Evolutionary conservation across 495 filamentous ascomycete species (phyloP).

Genomic region (Neurospora terricola): DNA sequence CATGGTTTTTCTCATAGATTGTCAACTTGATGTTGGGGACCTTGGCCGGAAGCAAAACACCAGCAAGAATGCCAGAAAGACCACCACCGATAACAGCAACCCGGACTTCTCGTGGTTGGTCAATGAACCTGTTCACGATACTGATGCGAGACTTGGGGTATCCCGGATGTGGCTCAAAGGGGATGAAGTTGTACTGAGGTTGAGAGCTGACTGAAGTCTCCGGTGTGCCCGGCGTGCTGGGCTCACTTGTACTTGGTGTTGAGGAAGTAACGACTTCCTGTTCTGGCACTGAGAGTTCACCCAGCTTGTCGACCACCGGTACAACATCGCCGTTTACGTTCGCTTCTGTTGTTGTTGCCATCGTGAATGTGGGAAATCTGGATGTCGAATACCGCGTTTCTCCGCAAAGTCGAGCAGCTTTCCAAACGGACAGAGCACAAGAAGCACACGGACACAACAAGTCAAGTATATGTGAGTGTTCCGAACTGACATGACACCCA

Average conservation of each 20-base stretch:
- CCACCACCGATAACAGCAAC: constrained; percentile 60
- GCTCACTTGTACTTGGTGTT: background rate
- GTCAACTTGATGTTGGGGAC: constrained; percentile 47
- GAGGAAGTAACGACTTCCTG: background rate
- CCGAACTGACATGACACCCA: background rate
- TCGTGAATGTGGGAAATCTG: background rate
- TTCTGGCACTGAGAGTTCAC: constrained; percentile 1
- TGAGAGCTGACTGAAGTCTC: background rate
- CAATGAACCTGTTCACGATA: constrained; percentile 42
- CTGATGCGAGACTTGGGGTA: constrained; percentile 18
- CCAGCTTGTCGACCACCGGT: constrained; percentile 2
- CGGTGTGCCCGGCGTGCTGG: background rate
- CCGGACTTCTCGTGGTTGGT: constrained; percentile 44
- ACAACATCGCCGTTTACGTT: background rate
- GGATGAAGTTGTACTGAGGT: background rate
- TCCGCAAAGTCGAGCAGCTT: background rate
- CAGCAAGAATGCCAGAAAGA: constrained; percentile 51
- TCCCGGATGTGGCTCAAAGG: constrained; percentile 2
- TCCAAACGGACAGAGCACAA: background rate
- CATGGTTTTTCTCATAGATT: constrained; percentile 67
- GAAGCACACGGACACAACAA: background rate
- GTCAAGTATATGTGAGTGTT: background rate
- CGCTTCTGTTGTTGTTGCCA: background rate
- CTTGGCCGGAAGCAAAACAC: constrained; percentile 48
- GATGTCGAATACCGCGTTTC: background rate